phyloP scores from a whole-genome alignment of 257 asterid species.

The Forsythia suspensa region DNA sequence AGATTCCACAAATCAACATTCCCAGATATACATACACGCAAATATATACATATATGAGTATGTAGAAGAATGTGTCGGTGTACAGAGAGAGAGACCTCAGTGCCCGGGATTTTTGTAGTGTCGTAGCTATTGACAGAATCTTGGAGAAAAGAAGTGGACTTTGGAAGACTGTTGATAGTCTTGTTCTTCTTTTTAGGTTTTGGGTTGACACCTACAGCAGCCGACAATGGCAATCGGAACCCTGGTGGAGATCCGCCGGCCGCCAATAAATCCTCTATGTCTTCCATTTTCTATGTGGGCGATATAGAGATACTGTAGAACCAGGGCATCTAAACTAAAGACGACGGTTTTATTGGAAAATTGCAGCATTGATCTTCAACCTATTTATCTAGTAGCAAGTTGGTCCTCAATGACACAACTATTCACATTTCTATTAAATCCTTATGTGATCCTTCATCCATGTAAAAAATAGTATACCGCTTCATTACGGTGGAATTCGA shows the following conservation, averaged over 20 bases:
- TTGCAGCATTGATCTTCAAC: too few species aligned
- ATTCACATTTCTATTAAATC: too few species aligned
- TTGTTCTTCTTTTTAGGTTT: conserved; percentile 39
- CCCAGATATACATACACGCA: background rate
- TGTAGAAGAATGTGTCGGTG: background rate
- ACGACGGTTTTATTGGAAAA: background rate
- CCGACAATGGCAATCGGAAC: conserved; percentile 56
- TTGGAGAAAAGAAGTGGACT: conserved; percentile 23
- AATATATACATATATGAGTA: background rate
- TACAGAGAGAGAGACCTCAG: conserved; percentile 54
- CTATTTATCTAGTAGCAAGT: too few species aligned
- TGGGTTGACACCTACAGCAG: conserved; percentile 65
- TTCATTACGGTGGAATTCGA: too few species aligned
- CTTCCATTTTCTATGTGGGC: conserved; percentile 50
- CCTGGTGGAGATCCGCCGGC: conserved; percentile 73
- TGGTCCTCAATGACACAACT: too few species aligned
- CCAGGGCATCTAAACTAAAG: background rate
- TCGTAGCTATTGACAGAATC: conserved; percentile 40
- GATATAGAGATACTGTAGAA: background rate
- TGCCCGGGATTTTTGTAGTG: conserved; percentile 74
- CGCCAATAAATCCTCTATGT: conserved; percentile 79
- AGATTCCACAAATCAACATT: background rate
- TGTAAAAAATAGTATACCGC: too few species aligned
- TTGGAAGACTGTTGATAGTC: conserved; percentile 13
- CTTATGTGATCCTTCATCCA: too few species aligned